Evolutionary conservation across 768 basidiomycete genomes (phyloP), one percentile per base, ranked within the genome.

Genomic region (Pleurotus salmoneostramineus): DNA sequence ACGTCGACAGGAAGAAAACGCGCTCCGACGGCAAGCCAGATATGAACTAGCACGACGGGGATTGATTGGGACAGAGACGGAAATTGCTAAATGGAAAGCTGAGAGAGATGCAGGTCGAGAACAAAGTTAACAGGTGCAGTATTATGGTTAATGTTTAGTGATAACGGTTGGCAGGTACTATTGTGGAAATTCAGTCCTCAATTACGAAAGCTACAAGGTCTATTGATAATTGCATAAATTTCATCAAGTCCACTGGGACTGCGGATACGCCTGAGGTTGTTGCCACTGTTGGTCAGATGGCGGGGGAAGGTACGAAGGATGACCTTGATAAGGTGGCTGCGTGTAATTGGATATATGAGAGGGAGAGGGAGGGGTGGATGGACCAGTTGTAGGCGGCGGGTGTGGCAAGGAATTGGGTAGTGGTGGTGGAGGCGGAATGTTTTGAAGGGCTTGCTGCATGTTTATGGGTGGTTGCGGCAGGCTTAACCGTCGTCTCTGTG

Each of bases 71-170:
- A 93, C 92, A 5, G 93, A 95, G 70, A 84, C 88, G 6, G 91
- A 89, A 61, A 94, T 95, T 34, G 77, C 83, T 34, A 85, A 83
- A 68, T 95, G 93, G 93, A 87, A 81, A 66, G 81, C 75, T 57
- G 74, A 77, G 62, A 72, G 70, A 46, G 42, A 59, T 11, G 52
- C 61, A 44, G 35, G 35, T 11, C 34, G 42, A 61, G 64, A 27
- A 27, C 21, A 27, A 27, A 27, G 21, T 27, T 27, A 27, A 27
- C 21, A 27, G 21, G 21, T 27, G 21, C 21, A 27, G 21, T 27
- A 27, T 27, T 27, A 27, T 27, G 21, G 21, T 27, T 27, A 27
- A 27, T 27, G 21, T 27, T 27, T 27, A 27, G 21, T 27, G 21
- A 27, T 27, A 27, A 27, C 21, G 21, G 21, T 27, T 27, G 21